A percentile compares a stretch with the other conserved stretches of the same genome.
These are phyloP conservation scores for Lavandula angustifolia DNA, from an alignment of 257 asterid species.

Conservation along the genomic window DNA sequence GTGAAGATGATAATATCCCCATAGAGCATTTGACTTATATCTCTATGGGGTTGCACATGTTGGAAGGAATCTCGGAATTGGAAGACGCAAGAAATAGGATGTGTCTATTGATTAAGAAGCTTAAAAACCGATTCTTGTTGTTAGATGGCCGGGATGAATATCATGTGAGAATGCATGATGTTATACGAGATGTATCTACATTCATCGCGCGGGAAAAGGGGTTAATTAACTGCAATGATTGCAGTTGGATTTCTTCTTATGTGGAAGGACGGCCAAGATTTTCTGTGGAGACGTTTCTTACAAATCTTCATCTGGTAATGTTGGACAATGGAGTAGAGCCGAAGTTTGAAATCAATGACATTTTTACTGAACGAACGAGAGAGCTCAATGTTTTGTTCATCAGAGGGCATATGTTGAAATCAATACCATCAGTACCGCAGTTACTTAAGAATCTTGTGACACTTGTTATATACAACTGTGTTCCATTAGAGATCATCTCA, in stretches of 20 bases:
- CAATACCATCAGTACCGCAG: neutral
- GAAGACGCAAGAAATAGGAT: constrained; percentile 25
- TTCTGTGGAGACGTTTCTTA: neutral
- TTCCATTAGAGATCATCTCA: neutral
- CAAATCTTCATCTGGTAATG: constrained; percentile 12
- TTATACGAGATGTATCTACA: constrained; percentile 26
- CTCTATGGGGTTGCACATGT: constrained; percentile 24
- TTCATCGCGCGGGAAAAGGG: constrained; percentile 1
- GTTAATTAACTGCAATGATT: too few species aligned
- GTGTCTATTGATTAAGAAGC: neutral
- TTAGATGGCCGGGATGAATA: neutral
- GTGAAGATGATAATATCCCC: constrained; percentile 18
- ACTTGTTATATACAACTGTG: neutral
- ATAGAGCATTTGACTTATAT: constrained; percentile 19
- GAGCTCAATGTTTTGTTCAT: constrained; percentile 19
- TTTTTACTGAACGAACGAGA: neutral
- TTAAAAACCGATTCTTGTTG: constrained; percentile 20
- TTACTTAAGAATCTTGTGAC: neutral
- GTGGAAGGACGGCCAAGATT: neutral
- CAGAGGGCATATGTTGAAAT: neutral
- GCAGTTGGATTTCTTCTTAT: constrained; percentile 27
- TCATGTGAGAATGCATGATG: constrained; percentile 33
- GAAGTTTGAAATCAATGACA: neutral
- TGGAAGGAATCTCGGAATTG: constrained; percentile 15
- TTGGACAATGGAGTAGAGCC: neutral